A percentile compares a stretch with the other conserved stretches of the same genome.
Conservation (phyloP, 345 rosid species). For the Barbarea vulgaris region DNA sequence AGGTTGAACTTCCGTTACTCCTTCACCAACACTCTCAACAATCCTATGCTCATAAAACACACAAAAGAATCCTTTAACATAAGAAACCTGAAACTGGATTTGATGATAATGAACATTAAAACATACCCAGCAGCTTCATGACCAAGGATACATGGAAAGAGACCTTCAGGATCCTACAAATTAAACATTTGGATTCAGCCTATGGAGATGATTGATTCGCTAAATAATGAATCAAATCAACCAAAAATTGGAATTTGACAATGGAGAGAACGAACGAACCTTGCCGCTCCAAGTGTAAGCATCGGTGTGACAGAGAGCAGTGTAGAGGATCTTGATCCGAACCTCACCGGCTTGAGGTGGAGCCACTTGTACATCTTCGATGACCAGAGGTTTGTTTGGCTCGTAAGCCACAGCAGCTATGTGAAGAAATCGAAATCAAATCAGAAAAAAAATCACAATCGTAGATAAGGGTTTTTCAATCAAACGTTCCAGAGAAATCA, state of each 20-base stretch:
- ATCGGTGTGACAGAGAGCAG: constrained; percentile 98
- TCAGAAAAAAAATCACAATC: constrained; percentile 18
- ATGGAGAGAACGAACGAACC: constrained; percentile 47
- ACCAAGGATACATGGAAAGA: constrained; percentile 95
- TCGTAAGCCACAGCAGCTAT: constrained; percentile 98
- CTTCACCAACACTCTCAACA: constrained; percentile 98
- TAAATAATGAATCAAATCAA: background rate
- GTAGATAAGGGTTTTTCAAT: background rate
- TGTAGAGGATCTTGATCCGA: constrained; percentile 80
- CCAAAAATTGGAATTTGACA: background rate
- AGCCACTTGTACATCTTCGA: constrained; percentile 92
- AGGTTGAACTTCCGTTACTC: constrained; percentile 84
- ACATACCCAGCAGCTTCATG: constrained; percentile 97
- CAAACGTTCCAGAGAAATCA: background rate
- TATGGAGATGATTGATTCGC: background rate
- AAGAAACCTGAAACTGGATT: constrained; percentile 9
- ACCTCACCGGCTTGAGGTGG: constrained; percentile 99
- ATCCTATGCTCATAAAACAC: constrained; percentile 46
- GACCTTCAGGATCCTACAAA: constrained; percentile 89
- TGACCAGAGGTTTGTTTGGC: constrained; percentile 79
- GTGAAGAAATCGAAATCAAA: background rate
- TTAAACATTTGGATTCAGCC: background rate
- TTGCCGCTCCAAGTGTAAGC: constrained; percentile 99
- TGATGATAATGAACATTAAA: constrained; percentile 7
- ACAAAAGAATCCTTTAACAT: background rate